Base-by-base conservation (phyloP, 306 rosid genomes). In the Amphicarpaea edgeworthii region DNA sequence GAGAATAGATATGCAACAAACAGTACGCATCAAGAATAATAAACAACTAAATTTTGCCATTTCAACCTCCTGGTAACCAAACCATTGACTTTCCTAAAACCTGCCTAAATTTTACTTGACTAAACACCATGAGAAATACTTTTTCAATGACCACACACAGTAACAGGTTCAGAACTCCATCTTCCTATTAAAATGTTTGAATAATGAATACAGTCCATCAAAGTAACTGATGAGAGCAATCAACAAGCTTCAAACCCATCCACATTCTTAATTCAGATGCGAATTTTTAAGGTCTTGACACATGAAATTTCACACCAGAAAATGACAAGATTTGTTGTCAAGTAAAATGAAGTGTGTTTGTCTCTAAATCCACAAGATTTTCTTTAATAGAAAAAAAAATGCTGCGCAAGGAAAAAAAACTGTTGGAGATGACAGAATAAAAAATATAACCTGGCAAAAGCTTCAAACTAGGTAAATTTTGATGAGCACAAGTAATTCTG, bases 1-100 rank as follows among this genome's bases (percentile, higher is more conserved):
- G 24, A 75, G 20, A 68, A 45, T 41, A 38, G 55, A 78, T 45
- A 37, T 24, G 45, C 41, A 64, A 45, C 78, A 68, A 30, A 51
- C 34, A 66, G 59, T 15, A 40, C 23, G 65, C 70, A 57, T 42
- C 26, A 57, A 28, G 30, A 38, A 57, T 72, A 45, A 81, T 26
- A 32, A 73, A 42, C 26, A 6, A 24, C 28, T 49, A 66, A 7
- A 21, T 59, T 78, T 78, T 12, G 30, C 42, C 69, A 78, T 68
- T 68, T 78, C 68, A 60, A 67, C 23, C 63, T 38, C 37, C 15
- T 0, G 16, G 40, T 47, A 79, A 63, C 68, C 17, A 79, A 45
- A 9, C 55, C 70, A 62, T 8, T 30, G 61, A 81, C 53, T 49
- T n/a, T 64, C 26, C 41, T 10, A 46, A 68, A 76, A 42, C 70